A percentile compares a stretch with the other conserved stretches of the same genome.
These are phyloP conservation scores for Candida insectorum DNA, from an alignment of 805 yeast genomes.

Conservation along the genomic window DNA sequence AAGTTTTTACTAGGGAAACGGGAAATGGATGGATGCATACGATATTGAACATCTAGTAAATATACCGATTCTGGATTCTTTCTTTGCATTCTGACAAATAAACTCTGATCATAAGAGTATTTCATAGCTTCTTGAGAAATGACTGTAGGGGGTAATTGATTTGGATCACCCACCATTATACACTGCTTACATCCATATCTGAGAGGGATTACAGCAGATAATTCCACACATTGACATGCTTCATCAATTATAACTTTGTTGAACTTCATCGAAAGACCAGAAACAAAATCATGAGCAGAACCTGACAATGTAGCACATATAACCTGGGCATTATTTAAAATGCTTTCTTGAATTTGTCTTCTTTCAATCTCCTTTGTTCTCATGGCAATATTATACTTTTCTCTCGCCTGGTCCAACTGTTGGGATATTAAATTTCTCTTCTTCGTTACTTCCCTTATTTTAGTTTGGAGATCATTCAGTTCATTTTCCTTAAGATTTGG, in stretches of 20 bases:
- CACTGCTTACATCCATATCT: slow-evolving; percentile 88
- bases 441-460: slow-evolving; percentile 54
- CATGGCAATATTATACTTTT: slow-evolving; percentile 59
- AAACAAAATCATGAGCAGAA: slow-evolving; percentile 84
- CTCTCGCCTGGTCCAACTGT: slow-evolving; percentile 76
- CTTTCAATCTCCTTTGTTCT: slow-evolving; percentile 78
- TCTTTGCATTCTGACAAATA: slow-evolving; percentile 90
- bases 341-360: slow-evolving; percentile 68
- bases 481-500: slow-evolving; percentile 35
- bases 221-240: slow-evolving; percentile 95
- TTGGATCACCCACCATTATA: slow-evolving; percentile 98
- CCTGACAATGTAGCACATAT: slow-evolving; percentile 93
- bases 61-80: slow-evolving; percentile 59
- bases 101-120: slow-evolving; percentile 79
- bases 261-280: slow-evolving; percentile 70
- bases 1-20: slow-evolving; percentile 82
- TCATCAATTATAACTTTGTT: slow-evolving; percentile 94
- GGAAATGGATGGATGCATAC: slow-evolving; percentile 96
- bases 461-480: slow-evolving; percentile 45
- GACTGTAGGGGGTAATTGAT: slow-evolving; percentile 96
- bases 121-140: slow-evolving; percentile 83
- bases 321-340: slow-evolving; percentile 72
- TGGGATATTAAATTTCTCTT: slow-evolving; percentile 68
- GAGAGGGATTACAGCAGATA: slow-evolving; percentile 87
- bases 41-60: slow-evolving; percentile 85